A percentile compares a stretch with the other conserved stretches of the same genome.
These are phyloP conservation scores for Zea luxurians DNA, from an alignment of 176 grass and related monocot genomes.

Conservation along the genomic window DNA sequence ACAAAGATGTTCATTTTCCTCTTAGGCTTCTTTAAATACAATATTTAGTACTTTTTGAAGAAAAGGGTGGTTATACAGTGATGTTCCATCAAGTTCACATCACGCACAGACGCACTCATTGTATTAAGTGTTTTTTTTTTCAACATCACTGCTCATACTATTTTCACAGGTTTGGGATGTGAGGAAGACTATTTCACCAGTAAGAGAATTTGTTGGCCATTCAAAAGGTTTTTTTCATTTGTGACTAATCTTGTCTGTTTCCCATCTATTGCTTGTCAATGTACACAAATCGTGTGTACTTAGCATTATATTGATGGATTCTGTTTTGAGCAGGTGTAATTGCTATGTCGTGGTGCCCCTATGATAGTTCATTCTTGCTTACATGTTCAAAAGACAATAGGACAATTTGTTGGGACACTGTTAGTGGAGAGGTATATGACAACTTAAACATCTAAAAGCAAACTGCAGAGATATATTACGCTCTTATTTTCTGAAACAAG, in stretches of 20 bases:
- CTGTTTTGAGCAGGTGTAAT: constrained; percentile 75
- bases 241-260: constrained; percentile 24
- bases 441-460: background rate
- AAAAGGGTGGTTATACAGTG: background rate
- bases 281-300: background rate
- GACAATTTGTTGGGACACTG: constrained; percentile 99
- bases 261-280: constrained; percentile 21
- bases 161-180: constrained; percentile 95
- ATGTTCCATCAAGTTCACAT: constrained; percentile 8
- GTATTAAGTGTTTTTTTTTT: background rate
- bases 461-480: background rate
- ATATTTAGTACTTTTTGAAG: background rate
- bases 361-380: constrained; percentile 97
- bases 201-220: constrained; percentile 94
- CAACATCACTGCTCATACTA: constrained; percentile 21
- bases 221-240: constrained; percentile 76
- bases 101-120: background rate
- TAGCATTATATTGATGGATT: constrained; percentile 27
- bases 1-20: constrained; percentile 1
- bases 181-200: constrained; percentile 95
- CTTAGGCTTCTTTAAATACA: background rate
- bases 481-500: background rate
- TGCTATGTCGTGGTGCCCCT: constrained; percentile 98
- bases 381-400: constrained; percentile 98
- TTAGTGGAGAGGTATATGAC: constrained; percentile 81